Percentiles rank a stretch among this genome's conserved stretches.
phyloP scores from a whole-genome alignment of 2,329 filamentous ascomycete genomes.

The Ophiostoma perfectum region DNA sequence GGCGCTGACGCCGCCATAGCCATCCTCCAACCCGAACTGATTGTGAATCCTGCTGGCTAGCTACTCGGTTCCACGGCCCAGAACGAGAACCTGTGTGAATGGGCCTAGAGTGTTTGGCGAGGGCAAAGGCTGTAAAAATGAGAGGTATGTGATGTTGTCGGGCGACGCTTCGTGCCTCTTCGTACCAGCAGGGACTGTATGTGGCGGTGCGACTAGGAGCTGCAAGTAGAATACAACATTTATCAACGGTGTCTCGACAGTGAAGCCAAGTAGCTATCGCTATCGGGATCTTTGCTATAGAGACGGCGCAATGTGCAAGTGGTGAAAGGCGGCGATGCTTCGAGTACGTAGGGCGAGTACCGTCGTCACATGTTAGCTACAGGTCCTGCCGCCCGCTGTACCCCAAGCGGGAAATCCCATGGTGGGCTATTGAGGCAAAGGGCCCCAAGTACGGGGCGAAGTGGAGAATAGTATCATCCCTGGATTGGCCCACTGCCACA shows the following conservation, averaged over 20 bases:
- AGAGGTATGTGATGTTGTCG: too few relatives aligned
- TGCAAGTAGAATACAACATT: too few relatives aligned
- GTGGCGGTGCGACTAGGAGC: too few relatives aligned
- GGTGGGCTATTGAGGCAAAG: not conserved
- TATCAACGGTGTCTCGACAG: too few relatives aligned
- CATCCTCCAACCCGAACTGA: not conserved
- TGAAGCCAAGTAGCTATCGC: too few relatives aligned
- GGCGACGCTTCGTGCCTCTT: too few relatives aligned
- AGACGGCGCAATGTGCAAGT: not conserved
- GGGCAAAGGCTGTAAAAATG: too few relatives aligned
- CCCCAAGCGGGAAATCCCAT: not conserved
- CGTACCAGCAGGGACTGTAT: too few relatives aligned
- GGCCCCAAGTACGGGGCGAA: not conserved
- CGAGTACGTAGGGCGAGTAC: not conserved
- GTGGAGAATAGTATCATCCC: not conserved
- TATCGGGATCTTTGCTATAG: too few relatives aligned
- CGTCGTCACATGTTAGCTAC: conserved; percentile 5
- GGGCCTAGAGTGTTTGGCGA: not conserved
- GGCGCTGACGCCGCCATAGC: conserved; percentile 5
- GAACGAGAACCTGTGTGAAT: not conserved
- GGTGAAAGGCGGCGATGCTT: not conserved
- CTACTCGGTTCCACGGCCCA: not conserved
- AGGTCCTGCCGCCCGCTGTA: conserved; percentile 4
- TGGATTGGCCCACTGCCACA: conserved; percentile 3
- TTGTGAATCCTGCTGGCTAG: not conserved